Conservation (phyloP, 345 rosid species). For the Acer campestre region DNA sequence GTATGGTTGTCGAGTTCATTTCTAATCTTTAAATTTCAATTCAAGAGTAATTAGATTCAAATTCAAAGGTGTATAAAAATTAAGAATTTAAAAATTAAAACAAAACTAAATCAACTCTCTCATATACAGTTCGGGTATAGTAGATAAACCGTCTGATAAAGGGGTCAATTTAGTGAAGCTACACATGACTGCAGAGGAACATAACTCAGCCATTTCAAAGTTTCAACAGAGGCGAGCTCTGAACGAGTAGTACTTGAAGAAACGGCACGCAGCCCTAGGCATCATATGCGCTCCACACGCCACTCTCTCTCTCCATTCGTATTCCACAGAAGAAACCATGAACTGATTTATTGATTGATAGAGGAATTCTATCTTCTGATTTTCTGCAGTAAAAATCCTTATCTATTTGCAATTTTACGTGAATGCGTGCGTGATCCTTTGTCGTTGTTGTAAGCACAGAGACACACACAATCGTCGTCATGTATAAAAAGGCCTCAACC, state of each 20-base stretch:
- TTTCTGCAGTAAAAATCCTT: constrained; percentile 1
- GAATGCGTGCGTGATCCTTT: constrained; percentile 28
- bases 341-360: not conserved
- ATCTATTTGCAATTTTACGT: constrained; percentile 10
- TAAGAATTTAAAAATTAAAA: too few species aligned
- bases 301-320: not conserved
- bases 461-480: constrained; percentile 35
- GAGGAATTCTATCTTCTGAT: not conserved
- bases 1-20: too few species aligned
- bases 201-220: not conserved
- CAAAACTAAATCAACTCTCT: too few species aligned
- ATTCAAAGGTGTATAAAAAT: too few species aligned
- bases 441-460: not conserved
- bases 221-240: not conserved
- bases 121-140: too few species aligned
- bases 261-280: constrained; percentile 39
- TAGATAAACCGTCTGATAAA: not conserved
- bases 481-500: constrained; percentile 63
- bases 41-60: too few species aligned
- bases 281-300: constrained; percentile 31
- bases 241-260: constrained; percentile 5
- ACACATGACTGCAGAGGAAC: not conserved
- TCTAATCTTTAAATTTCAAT: too few species aligned
- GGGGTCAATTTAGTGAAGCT: not conserved
- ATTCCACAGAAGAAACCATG: not conserved